Base-by-base conservation (phyloP, 2,329 filamentous ascomycete species). In the Incumbomyces delicatus region DNA sequence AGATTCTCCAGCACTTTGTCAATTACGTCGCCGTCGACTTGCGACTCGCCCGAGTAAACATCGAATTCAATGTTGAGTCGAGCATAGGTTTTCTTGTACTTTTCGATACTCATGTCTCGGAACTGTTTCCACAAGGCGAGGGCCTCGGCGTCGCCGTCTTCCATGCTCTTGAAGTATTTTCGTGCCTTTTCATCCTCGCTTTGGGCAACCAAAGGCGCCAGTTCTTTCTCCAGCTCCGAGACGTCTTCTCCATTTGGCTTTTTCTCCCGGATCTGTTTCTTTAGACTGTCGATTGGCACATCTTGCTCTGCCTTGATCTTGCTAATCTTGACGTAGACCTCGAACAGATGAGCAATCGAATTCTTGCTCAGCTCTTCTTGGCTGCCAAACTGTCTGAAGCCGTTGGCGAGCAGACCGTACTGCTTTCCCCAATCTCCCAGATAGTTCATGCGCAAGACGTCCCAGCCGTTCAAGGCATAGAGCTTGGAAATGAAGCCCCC, bases 361-460 rank as follows among this genome's bases (percentile, higher is more conserved):
- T 82, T 77, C 57, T 72, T 72, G 43, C 70, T 62, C 31, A 82
- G 65, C 55, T 75, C 72, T 53, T 79, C 75, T 61, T 81, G 77
- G 49, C 68, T 74, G 39, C 79, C 79, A 52, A 76, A 82, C 53
- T 71, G 69, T 57, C 78, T 73, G 60, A 77, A 83, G 1, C 78
- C 79, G 48, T 80, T 74, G 8, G 76, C 78, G 29, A 57, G 47
- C 30, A 83, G 68, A 57, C 79, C 79, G 51, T 81, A 81, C 61
- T 82, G 78, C 68, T 81, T 81, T 43, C 79, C 79, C 79, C 79
- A 83, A 58, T 83, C 79, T 51, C 79, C 79, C 3, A 82, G 71
- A 61, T 82, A 82, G 65, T 83, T 82, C 73, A 82, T 76, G 50
- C 75, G 72, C 41, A 75, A 64, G 2, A 81, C 77, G 12, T 81